phyloP scores from a whole-genome alignment of 2,329 filamentous ascomycete species.

The Xylariales sp. region DNA sequence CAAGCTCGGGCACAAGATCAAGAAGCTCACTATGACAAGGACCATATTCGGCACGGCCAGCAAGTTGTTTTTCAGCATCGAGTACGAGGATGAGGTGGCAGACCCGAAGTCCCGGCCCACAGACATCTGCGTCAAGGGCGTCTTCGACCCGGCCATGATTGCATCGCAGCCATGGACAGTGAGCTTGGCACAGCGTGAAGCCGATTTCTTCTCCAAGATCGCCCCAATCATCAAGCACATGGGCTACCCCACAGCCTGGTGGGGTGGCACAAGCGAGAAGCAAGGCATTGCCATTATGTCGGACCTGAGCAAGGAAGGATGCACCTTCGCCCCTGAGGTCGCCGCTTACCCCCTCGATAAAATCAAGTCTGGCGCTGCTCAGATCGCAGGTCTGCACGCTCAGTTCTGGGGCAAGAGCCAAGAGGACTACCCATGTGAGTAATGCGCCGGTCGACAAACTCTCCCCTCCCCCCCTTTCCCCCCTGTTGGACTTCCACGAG shows the following conservation, averaged over 20 bases:
- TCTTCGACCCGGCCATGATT: slow-evolving; percentile 30
- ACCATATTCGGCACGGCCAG: slow-evolving; percentile 20
- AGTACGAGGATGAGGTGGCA: slow-evolving; percentile 12
- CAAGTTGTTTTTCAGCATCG: slow-evolving; percentile 22
- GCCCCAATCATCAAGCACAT: slow-evolving; percentile 26
- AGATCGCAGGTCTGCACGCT: slow-evolving; percentile 35
- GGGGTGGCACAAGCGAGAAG: slow-evolving; percentile 25
- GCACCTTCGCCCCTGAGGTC: slow-evolving; percentile 28
- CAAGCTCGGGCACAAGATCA: slow-evolving; percentile 21
- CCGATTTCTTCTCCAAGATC: slow-evolving; percentile 30
- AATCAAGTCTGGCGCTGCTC: slow-evolving; percentile 29
- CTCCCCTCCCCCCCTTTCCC: not conserved
- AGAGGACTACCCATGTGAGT: slow-evolving; percentile 18
- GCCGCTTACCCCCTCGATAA: slow-evolving; percentile 24
- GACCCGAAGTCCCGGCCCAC: slow-evolving; percentile 11
- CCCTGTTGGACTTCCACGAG: not conserved
- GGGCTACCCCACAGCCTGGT: slow-evolving; percentile 30
- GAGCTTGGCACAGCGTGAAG: slow-evolving; percentile 27
- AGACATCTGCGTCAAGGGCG: slow-evolving; percentile 31
- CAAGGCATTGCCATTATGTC: slow-evolving; percentile 35
- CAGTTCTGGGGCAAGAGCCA: slow-evolving; percentile 29
- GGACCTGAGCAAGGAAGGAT: slow-evolving; percentile 26
- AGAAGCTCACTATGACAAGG: slow-evolving; percentile 14
- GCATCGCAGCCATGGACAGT: slow-evolving; percentile 25
- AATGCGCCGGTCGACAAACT: too few species aligned